phyloP scores from a whole-genome alignment of 2,329 filamentous ascomycete genomes.

The Pyricularia grisea region DNA sequence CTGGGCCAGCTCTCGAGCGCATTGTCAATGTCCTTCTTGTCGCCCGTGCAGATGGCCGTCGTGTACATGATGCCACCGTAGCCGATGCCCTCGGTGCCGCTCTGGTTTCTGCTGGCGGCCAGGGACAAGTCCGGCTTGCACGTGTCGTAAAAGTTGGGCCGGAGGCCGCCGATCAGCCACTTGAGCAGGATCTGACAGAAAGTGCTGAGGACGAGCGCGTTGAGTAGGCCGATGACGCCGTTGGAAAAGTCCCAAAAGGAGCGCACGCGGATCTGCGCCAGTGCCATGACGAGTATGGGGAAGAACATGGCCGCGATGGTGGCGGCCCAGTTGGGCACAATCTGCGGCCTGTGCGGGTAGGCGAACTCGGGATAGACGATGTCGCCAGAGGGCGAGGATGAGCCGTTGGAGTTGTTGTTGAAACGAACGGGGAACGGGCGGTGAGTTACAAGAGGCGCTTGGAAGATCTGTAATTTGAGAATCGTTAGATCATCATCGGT shows the following conservation, averaged over 20 bases:
- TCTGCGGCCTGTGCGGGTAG: constrained; percentile 61
- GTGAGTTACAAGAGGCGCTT: constrained; percentile 53
- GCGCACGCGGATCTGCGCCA: constrained; percentile 58
- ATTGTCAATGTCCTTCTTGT: constrained; percentile 57
- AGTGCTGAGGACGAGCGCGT: constrained; percentile 58
- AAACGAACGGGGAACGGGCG: constrained; percentile 63
- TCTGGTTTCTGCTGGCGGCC: constrained; percentile 25
- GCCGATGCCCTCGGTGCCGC: constrained; percentile 29
- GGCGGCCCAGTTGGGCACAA: constrained; percentile 61
- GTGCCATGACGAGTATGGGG: constrained; percentile 52
- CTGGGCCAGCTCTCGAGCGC: constrained; percentile 62
- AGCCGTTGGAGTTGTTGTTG: neutral
- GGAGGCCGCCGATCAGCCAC: constrained; percentile 62
- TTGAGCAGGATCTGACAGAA: constrained; percentile 72
- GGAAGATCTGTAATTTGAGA: constrained; percentile 39
- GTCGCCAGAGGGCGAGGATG: constrained; percentile 39
- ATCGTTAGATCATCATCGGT: neutral
- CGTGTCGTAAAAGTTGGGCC: constrained; percentile 63
- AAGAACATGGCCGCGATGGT: constrained; percentile 57
- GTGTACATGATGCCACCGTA: constrained; percentile 57
- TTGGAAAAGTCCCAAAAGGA: constrained; percentile 67
- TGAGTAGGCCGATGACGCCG: constrained; percentile 58
- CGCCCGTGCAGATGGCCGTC: constrained; percentile 53
- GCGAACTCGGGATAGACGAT: constrained; percentile 63
- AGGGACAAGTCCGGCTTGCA: constrained; percentile 51